These are phyloP conservation scores for Botrytis elliptica DNA, from an alignment of 2,329 filamentous ascomycete genomes.

Conservation along the genomic window DNA sequence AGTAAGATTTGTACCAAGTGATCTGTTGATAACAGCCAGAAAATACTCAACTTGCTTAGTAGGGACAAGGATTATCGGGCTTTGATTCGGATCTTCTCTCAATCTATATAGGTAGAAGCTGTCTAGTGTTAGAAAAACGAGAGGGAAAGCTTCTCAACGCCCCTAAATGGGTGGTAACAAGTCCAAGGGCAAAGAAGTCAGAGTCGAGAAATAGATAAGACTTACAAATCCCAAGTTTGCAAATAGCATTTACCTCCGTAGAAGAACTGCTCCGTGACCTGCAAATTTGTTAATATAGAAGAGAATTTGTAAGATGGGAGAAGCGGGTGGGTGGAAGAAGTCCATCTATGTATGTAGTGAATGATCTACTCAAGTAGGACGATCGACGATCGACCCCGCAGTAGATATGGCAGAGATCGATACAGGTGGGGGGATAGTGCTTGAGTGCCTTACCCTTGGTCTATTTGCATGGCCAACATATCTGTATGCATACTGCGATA, in stretches of 20 bases:
- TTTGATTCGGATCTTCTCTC: slow-evolving; percentile 43
- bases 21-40: slow-evolving; percentile 62
- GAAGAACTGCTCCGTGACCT: slow-evolving; percentile 43
- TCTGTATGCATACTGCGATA: slow-evolving; percentile 57
- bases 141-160: background rate
- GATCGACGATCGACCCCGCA: background rate
- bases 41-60: slow-evolving; percentile 64
- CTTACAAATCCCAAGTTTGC: slow-evolving; percentile 75
- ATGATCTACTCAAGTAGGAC: background rate
- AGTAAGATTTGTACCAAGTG: slow-evolving; percentile 52
- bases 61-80: slow-evolving; percentile 66
- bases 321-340: background rate
- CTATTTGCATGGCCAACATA: slow-evolving; percentile 57
- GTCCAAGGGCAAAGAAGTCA: slow-evolving; percentile 3
- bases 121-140: background rate
- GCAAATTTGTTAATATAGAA: slow-evolving; percentile 22
- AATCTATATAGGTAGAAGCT: slow-evolving; percentile 69
- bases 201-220: slow-evolving; percentile 1
- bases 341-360: slow-evolving; percentile 2
- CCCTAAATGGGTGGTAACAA: background rate
- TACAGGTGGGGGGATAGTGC: background rate
- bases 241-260: slow-evolving; percentile 55
- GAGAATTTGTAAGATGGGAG: background rate
- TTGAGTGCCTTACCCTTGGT: slow-evolving; percentile 9
- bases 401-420: background rate